Conservation (phyloP, 148 eudicot species). For the Gaultheria prostrata region DNA sequence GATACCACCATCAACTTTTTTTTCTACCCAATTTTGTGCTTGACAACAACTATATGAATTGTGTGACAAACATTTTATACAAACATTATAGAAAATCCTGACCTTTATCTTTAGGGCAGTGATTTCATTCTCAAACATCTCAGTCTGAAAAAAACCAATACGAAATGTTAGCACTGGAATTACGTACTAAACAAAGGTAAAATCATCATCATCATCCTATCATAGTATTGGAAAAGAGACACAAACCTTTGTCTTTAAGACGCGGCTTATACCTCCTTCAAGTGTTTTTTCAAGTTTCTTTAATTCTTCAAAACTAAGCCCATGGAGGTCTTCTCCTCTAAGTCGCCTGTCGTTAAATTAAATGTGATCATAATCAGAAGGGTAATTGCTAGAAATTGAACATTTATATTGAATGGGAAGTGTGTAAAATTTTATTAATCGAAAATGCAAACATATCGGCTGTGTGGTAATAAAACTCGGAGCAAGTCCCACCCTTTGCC, state of each 20-base stretch:
- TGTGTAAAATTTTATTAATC: too few relatives aligned
- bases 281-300: constrained; percentile 35
- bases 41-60: background rate
- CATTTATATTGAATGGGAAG: too few relatives aligned
- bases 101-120: constrained; percentile 34
- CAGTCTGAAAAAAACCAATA: constrained; percentile 25
- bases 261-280: constrained; percentile 29
- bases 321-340: constrained; percentile 46
- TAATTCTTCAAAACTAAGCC: constrained; percentile 33
- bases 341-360: constrained; percentile 27
- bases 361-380: background rate
- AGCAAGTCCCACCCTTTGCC: too few relatives aligned
- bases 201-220: background rate
- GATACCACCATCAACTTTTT: background rate
- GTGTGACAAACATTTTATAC: background rate
- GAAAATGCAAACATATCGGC: too few relatives aligned
- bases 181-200: background rate
- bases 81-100: constrained; percentile 3
- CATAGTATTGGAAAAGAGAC: background rate
- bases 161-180: background rate
- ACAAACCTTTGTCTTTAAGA: constrained; percentile 34
- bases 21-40: background rate
- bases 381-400: background rate
- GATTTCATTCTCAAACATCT: constrained; percentile 28
- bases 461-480: too few relatives aligned